These are phyloP conservation scores for Ophiocordyceps robertsii DNA, from an alignment of 2,329 filamentous ascomycete genomes.

Conservation along the genomic window DNA sequence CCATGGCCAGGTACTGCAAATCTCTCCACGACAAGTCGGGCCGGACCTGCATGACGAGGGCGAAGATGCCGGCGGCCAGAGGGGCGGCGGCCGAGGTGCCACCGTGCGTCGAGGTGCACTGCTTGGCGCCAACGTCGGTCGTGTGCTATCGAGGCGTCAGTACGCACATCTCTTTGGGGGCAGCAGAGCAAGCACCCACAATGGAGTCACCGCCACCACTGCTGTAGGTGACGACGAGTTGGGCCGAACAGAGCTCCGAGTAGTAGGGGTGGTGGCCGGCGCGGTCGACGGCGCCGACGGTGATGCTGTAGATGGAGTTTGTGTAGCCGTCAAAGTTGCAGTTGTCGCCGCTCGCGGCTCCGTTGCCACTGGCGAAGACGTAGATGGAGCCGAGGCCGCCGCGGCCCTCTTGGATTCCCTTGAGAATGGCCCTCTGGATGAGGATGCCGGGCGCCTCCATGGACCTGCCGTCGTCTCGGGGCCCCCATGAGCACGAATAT, in stretches of 20 bases:
- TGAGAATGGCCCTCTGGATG: slow-evolving; percentile 82
- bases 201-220: slow-evolving; percentile 82
- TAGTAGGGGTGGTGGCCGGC: slow-evolving; percentile 87
- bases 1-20: slow-evolving; percentile 77
- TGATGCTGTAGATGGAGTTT: slow-evolving; percentile 98
- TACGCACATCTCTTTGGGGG: background rate
- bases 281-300: slow-evolving; percentile 83
- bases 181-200: slow-evolving; percentile 23
- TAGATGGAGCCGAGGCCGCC: slow-evolving; percentile 77
- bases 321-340: slow-evolving; percentile 99
- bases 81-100: slow-evolving; percentile 94
- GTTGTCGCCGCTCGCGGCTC: slow-evolving; percentile 76
- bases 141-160: slow-evolving; percentile 51
- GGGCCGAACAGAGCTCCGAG: slow-evolving; percentile 89
- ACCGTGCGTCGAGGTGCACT: slow-evolving; percentile 72
- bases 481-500: slow-evolving; percentile 98
- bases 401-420: slow-evolving; percentile 80
- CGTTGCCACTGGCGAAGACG: slow-evolving; percentile 91
- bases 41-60: slow-evolving; percentile 70
- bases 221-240: slow-evolving; percentile 92
- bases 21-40: slow-evolving; percentile 90
- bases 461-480: slow-evolving; percentile 79
- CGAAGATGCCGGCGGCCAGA: slow-evolving; percentile 82
- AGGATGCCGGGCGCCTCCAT: slow-evolving; percentile 91
- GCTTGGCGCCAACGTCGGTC: slow-evolving; percentile 77